Evolutionary conservation across 2,329 filamentous ascomycete species (phyloP), one percentile per base, ranked within the genome.

Genomic region (Metarhizium guizhouense): DNA sequence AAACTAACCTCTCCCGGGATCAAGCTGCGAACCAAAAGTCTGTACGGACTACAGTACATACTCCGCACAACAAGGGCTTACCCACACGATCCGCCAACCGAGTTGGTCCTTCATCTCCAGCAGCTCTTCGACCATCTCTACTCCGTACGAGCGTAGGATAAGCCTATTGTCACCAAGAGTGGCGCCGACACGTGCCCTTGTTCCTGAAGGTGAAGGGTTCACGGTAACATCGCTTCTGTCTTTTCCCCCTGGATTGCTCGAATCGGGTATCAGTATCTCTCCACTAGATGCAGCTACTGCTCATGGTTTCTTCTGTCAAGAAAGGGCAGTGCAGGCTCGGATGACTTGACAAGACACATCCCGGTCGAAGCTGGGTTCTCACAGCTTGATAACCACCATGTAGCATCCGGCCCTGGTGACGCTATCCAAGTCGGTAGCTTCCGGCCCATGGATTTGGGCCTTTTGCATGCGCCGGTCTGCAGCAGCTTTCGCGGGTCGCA

Each of bases 151-250:
- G 25, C 3, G 4, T 25, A 6, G 40, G 40, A 42, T 36, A 16
- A 43, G n/a, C 36, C 20, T 52, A 16, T 18, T 30, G 11, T 40
- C 20, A 25, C 6, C 38, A 53, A 18, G 51, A 20, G 25, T 53
- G 38, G 14, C 20, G 25, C 42, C 42, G 10, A 43, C 56, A 58
- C 56, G 57, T 58, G 57, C 42, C 16, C 20, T 47, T 20, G 40
- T 53, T 25, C 20, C 52, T 51, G 43, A 34, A 38, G 36, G 20
- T 58, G 52, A 54, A 53, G 54, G 32, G 55, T 18, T 54, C 48
- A 38, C 13, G 5, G 49, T 53, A 8, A 45, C 54, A 54, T 58
- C 47, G 47, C 25, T 47, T 38, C 30, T 20, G 38, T 18, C 14
- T 8, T 13, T 13, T 25, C 25, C 25, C 25, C 25, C 25, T 25